Evolutionary conservation across 352 stramenopile genomes (phyloP), one percentile per base, ranked within the genome.

Genomic region (Achlya hypogyna): DNA sequence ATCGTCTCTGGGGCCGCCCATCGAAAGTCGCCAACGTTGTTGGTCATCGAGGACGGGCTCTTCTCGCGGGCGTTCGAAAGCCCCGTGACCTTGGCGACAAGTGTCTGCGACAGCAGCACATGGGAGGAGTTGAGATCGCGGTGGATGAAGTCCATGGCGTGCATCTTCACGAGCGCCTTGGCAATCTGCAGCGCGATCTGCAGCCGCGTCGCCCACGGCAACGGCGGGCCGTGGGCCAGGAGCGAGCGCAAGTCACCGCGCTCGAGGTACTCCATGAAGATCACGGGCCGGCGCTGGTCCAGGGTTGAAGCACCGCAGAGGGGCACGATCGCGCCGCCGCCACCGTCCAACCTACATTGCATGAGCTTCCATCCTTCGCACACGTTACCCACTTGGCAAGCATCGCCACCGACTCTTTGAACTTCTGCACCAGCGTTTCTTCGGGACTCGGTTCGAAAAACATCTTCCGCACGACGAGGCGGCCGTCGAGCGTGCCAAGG

Each of bases 1-100:
- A 90, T 91, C 22, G 89, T 81, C 69, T 93, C 84, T 28, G 84
- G 84, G 28, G 82, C 82, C 59, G 89, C 75, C 84, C 84, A 93
- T 3, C 82, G 75, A 45, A 71, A 66, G 1, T 71, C 74, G 23
- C 62, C 73, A n/a, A 78, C 70, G 47, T 66, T 70, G 32, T 62
- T 32, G 0, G 71, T 76, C 71, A 78, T 78, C 0, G 69, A 73
- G 18, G 66, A 67, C 9, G 72, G 25, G 14, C 70, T 49, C 20
- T 18, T 67, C 8, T 56, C 49, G n/a, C 60, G 51, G 31, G 56
- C 64, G n/a, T 62, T 43, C 0, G 66, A 74, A 25, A 73, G 59
- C 18, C 71, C 71, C 5, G 69, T 72, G 25, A 79, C 49, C 67
- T 79, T 77, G 23, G 74, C 74, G 23, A 74, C 62, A 73, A 25